Evolutionary conservation across 352 stramenopile species (phyloP), one percentile per base, ranked within the genome.

Genomic region (Thalassiosira hispida): DNA sequence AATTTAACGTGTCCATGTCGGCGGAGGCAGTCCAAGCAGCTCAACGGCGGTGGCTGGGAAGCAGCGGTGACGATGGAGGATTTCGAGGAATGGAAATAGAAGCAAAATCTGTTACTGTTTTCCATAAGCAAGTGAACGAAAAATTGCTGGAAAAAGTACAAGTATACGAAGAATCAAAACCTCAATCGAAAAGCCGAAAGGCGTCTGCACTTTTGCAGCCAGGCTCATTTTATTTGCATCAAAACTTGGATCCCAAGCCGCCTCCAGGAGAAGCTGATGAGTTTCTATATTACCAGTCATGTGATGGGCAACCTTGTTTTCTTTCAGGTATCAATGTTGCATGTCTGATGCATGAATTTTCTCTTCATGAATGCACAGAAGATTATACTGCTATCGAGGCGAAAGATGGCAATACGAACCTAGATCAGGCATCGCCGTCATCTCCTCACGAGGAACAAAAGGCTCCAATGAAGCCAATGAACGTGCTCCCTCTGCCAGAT

Each of bases 311-410:
- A 61, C 47, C 86, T 16, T 81, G 73, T 46, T 93, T 90, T 79
- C 52, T 93, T 6, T 87, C 75, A 57, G 77, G 83, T 7, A 87
- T 93, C 73, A 88, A 93, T 71, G 81, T 91, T 66, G 78, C 71
- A 2, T 93, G 83, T 78, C 51, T 93, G 12, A 56, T 70, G 18
- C 14, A 79, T n/a, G 87, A 93, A 62, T 93, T 90, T 73, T 83
- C 73, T 59, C 40, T 80, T 12, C 29, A 73, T 59, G 16, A 62
- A 22, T 12, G 1, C 23, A 14, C 23, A 38, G 23, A 66, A 42
- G 18, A 63, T 35, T 25, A 33, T 22, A 6, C 22, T 51, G n/a
- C 7, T n/a, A 16, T 4, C 5, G 22, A 49, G 9, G 53, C 5
- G 27, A 11, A 29, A 27, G 18, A 51, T 51, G 33, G 23, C 14